Evolutionary conservation across 495 filamentous ascomycete species (phyloP).

Genomic region (Neurospora terricola): DNA sequence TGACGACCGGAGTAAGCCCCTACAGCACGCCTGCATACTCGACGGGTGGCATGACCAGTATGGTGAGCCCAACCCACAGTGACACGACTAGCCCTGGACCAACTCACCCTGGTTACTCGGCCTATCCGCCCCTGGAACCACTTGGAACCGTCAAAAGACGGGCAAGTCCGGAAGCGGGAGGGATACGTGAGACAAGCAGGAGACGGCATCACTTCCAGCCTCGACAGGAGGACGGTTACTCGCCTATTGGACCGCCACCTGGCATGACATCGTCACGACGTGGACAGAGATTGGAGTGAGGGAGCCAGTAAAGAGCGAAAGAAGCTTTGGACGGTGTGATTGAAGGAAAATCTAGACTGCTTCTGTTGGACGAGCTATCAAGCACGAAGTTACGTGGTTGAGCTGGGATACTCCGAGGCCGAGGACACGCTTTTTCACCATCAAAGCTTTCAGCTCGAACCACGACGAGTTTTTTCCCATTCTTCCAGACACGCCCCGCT

Average conservation of each 20-base stretch:
- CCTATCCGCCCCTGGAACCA: slow-evolving; percentile 24
- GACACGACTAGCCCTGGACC: slow-evolving; percentile 34
- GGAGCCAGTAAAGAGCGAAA: not conserved
- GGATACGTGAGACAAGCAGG: slow-evolving; percentile 32
- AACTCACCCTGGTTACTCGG: slow-evolving; percentile 25
- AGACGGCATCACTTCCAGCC: slow-evolving; percentile 30
- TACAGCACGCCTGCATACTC: slow-evolving; percentile 45
- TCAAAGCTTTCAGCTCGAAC: not conserved
- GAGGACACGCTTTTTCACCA: not conserved
- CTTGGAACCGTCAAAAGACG: slow-evolving; percentile 24
- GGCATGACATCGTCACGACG: not conserved
- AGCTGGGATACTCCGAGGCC: not conserved
- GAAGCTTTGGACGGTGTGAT: not conserved
- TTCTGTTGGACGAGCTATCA: not conserved
- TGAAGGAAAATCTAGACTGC: not conserved
- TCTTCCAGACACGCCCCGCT: not conserved
- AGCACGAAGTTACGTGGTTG: not conserved
- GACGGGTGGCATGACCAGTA: slow-evolving; percentile 19
- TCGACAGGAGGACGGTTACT: slow-evolving; percentile 16
- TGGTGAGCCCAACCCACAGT: slow-evolving; percentile 26
- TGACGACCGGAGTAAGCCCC: slow-evolving; percentile 45
- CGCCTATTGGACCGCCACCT: slow-evolving; percentile 3
- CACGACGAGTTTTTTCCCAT: not conserved
- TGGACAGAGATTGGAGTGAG: not conserved
- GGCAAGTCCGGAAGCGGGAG: slow-evolving; percentile 27